Evolutionary conservation across 257 asterid species (phyloP).

Genomic region (Linaria vulgaris): DNA sequence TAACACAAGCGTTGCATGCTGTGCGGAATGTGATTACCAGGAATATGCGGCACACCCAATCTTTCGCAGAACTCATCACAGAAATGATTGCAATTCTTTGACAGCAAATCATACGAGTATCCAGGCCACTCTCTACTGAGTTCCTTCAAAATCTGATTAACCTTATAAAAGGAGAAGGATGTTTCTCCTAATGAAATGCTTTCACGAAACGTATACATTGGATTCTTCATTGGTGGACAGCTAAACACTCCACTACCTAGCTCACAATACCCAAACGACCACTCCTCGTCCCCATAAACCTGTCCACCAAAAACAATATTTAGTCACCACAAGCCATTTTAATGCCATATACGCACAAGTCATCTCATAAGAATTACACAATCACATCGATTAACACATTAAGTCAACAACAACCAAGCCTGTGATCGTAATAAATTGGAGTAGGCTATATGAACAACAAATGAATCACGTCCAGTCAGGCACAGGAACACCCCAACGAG

Average conservation of each 20-base stretch:
- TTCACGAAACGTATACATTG: constrained; percentile 95
- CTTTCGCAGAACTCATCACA: constrained; percentile 89
- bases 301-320: constrained; percentile 29
- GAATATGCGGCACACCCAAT: constrained; percentile 94
- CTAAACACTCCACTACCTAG: constrained; percentile 95
- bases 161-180: constrained; percentile 57
- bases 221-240: constrained; percentile 80
- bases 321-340: neutral
- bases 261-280: constrained; percentile 99
- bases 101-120: constrained; percentile 71
- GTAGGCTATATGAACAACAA: no score
- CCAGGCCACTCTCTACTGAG: constrained; percentile 99
- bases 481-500: no score
- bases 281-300: constrained; percentile 84
- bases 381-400: constrained; percentile 8
- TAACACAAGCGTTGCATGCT: neutral
- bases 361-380: neutral
- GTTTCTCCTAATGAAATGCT: constrained; percentile 71
- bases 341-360: neutral
- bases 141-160: constrained; percentile 89
- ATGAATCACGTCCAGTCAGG: no score
- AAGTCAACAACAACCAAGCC: no score
- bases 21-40: constrained; percentile 52
- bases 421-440: no score
- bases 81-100: constrained; percentile 97